Evolutionary conservation across 768 basidiomycete genomes (phyloP).

Genomic region (Agaricus subrufescens): DNA sequence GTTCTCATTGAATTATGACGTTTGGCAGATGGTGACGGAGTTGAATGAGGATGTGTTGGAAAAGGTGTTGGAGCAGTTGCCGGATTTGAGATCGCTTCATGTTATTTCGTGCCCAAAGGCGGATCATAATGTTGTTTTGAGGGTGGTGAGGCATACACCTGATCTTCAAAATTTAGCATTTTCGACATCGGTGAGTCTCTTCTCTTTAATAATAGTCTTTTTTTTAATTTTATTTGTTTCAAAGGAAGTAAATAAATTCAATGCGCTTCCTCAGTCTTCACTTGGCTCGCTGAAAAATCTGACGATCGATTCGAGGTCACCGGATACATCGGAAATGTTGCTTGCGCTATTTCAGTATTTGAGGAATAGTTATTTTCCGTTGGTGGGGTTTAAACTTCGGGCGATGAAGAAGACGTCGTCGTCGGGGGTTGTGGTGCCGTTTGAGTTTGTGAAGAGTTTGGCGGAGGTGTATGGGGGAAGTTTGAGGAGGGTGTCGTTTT

Average conservation of each 20-base stretch:
- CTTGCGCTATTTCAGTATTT: slow-evolving; percentile 26
- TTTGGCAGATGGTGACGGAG: slow-evolving; percentile 46
- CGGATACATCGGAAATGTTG: slow-evolving; percentile 24
- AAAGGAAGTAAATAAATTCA: slow-evolving; percentile 23
- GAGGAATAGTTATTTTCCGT: slow-evolving; percentile 24
- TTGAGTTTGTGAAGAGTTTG: slow-evolving; percentile 37
- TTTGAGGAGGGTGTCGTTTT: slow-evolving; percentile 39
- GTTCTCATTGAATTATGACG: too few relatives aligned
- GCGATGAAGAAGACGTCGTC: slow-evolving; percentile 29
- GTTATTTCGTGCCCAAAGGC: slow-evolving; percentile 56
- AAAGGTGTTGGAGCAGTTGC: slow-evolving; percentile 41
- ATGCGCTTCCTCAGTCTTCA: slow-evolving; percentile 26
- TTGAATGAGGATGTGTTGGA: slow-evolving; percentile 50
- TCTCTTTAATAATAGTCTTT: neutral
- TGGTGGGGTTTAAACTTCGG: slow-evolving; percentile 38
- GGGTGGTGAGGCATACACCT: slow-evolving; percentile 43
- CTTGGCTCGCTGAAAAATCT: slow-evolving; percentile 45
- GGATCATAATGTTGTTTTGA: slow-evolving; percentile 47
- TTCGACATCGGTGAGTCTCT: slow-evolving; percentile 46
- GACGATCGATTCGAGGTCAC: slow-evolving; percentile 45
- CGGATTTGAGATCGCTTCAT: slow-evolving; percentile 54
- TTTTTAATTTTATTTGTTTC: too few relatives aligned
- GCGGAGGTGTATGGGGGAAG: slow-evolving; percentile 35
- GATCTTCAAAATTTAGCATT: slow-evolving; percentile 57
- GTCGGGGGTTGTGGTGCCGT: slow-evolving; percentile 22